Percentiles rank a stretch among this genome's conserved stretches.
Conservation (phyloP, 345 rosid genomes). For the Euphorbia lathyris region DNA sequence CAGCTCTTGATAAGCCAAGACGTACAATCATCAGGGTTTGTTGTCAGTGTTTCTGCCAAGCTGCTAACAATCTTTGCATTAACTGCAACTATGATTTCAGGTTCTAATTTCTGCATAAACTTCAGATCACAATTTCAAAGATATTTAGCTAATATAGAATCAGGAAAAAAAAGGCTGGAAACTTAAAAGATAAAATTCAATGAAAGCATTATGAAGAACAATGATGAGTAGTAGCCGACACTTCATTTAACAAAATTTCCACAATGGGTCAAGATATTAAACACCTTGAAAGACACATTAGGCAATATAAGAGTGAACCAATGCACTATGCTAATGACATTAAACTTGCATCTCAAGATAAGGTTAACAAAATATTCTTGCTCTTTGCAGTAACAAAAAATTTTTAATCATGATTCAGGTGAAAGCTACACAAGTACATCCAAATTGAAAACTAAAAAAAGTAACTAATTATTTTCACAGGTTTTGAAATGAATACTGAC, state of each 20-base stretch:
- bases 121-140: slow-evolving; percentile 21
- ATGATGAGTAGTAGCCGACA: neutral
- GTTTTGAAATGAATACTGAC: neutral
- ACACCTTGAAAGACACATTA: neutral
- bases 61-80: slow-evolving; percentile 59
- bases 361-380: neutral
- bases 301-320: neutral
- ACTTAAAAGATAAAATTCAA: neutral
- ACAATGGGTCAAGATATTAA: neutral
- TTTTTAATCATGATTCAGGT: neutral
- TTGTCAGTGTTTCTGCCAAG: slow-evolving; percentile 51
- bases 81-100: slow-evolving; percentile 37
- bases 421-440: neutral
- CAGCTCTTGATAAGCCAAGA: slow-evolving; percentile 56
- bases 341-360: neutral
- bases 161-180: neutral
- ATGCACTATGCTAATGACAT: neutral
- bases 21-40: slow-evolving; percentile 45
- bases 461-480: neutral
- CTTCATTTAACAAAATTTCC: neutral
- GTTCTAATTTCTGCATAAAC: slow-evolving; percentile 48
- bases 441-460: neutral
- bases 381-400: neutral
- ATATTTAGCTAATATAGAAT: slow-evolving; percentile 17
- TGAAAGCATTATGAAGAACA: neutral